Conservation (phyloP, 2,329 filamentous ascomycete genomes). For the Calonectria honghensis region DNA sequence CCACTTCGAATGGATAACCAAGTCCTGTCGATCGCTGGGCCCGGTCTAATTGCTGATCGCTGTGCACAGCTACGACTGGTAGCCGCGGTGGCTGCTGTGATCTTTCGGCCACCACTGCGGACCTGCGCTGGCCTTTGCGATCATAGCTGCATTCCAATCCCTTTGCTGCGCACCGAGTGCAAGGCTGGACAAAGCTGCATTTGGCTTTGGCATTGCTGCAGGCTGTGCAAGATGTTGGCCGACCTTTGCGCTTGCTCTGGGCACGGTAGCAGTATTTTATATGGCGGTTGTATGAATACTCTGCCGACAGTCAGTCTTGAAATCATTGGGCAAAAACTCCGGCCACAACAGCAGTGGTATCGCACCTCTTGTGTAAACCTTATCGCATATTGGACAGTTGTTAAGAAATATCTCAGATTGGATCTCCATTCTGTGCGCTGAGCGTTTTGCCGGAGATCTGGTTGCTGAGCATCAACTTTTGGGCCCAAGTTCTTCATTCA, state of each 20-base stretch:
- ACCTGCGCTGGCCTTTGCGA: background rate
- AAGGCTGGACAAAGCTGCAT: conserved; percentile 51
- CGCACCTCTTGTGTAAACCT: conserved; percentile 49
- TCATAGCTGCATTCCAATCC: conserved; percentile 44
- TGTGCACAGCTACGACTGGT: no score
- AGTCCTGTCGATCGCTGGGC: background rate
- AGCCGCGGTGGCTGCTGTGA: background rate
- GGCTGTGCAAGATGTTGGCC: conserved; percentile 48
- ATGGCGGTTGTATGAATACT: conserved; percentile 51
- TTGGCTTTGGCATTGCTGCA: conserved; percentile 52
- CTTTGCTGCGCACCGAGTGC: conserved; percentile 46
- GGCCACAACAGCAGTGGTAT: background rate
- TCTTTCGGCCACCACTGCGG: accelerated
- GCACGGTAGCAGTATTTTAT: conserved; percentile 53
- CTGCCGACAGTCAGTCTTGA: conserved; percentile 32
- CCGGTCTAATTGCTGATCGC: no score
- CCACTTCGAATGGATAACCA: background rate
- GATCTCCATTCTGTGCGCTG: background rate
- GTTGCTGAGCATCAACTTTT: background rate
- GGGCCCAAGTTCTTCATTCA: background rate
- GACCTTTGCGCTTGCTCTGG: conserved; percentile 50
- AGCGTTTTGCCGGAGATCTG: background rate
- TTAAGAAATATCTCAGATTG: conserved; percentile 15
- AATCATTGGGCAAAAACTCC: background rate
- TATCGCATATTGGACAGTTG: conserved; percentile 47